Evolutionary conservation across 495 filamentous ascomycete genomes (phyloP), one percentile per base, ranked within the genome.

Genomic region (Aspergillus cavernicola): DNA sequence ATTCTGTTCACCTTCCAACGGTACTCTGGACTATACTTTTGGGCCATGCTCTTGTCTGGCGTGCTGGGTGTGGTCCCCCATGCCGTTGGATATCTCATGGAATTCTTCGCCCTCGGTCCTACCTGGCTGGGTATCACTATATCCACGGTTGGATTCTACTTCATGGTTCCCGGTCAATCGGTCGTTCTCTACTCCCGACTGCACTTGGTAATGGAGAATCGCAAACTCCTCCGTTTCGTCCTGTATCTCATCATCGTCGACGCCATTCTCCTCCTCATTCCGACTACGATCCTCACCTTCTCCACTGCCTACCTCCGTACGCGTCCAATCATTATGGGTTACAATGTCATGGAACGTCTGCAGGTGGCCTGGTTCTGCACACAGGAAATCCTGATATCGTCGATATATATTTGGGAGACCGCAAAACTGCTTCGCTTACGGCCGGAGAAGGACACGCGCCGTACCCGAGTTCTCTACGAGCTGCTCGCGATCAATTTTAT

Each of bases 101-200:
- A 80, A 49, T 80, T 80, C 47, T 82, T 83, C 51, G 52, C 64
- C 37, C 49, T 75, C 16, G 66, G 64, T 1, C 71, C 70, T 1
- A 31, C 64, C 31, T 68, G 72, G 67, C 31, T 76, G 6, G 62
- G 61, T 4, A 58, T 76, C 36, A 65, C 67, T 0, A 43, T 81
- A 0, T 64, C 72, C 35, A 73, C 73, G 13, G 62, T 81, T 32
- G 83, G 83, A 0, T 88, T 83, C 74, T 79, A 74, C 41, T 58
- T 66, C 32, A 85, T 86, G 82, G 81, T 87, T 0, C 80, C 82
- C 0, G 82, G 81, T 3, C 83, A 86, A 64, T 82, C 82, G n/a
- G 53, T 87, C 12, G 83, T 88, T 3, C 73, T 88, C 9, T 88
- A 80, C 58, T 86, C 83, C 3, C 80, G 85, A 9, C 76, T 88